phyloP scores from a whole-genome alignment of 164 flowering plant genomes.

The Magnolia officinalis region DNA sequence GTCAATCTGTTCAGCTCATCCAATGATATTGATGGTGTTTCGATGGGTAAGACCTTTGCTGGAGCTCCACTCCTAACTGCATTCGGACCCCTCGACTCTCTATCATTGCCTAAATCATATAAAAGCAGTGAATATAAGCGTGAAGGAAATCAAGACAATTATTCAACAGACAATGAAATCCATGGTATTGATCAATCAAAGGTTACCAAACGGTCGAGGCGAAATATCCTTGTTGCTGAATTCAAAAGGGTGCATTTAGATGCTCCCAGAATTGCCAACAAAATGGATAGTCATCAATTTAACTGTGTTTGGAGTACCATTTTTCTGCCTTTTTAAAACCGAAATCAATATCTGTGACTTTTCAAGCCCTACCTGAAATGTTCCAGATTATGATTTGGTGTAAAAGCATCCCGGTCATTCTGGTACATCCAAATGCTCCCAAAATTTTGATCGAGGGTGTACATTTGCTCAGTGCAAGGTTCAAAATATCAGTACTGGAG shows the following conservation, averaged over 20 bases:
- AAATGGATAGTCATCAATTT: too few relatives aligned
- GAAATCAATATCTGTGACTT: not conserved
- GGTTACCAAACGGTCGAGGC: not conserved
- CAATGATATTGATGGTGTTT: conserved; percentile 55
- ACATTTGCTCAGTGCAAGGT: too few relatives aligned
- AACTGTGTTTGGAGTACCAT: too few relatives aligned
- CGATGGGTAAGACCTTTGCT: conserved; percentile 63
- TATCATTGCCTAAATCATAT: conserved; percentile 34
- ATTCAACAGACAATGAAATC: not conserved
- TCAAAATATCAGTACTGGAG: too few relatives aligned
- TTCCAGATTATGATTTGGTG: not conserved
- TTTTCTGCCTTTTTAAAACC: too few relatives aligned
- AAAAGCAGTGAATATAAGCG: conserved; percentile 13
- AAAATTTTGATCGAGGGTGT: too few relatives aligned
- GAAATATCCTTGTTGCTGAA: not conserved
- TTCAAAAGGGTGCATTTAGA: not conserved
- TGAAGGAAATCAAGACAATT: not conserved
- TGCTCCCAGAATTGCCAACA: not conserved
- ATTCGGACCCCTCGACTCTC: conserved; percentile 44
- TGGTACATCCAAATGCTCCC: not conserved
- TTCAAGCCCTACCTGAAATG: not conserved
- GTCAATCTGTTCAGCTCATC: conserved; percentile 61
- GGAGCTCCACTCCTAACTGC: conserved; percentile 48
- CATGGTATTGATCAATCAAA: not conserved
- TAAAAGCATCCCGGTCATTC: not conserved